Percentiles rank a stretch among this genome's conserved stretches.
These are phyloP conservation scores for Coemansia sp. DNA, from an alignment of 192 early-diverging fungal genomes.

Conservation along the genomic window DNA sequence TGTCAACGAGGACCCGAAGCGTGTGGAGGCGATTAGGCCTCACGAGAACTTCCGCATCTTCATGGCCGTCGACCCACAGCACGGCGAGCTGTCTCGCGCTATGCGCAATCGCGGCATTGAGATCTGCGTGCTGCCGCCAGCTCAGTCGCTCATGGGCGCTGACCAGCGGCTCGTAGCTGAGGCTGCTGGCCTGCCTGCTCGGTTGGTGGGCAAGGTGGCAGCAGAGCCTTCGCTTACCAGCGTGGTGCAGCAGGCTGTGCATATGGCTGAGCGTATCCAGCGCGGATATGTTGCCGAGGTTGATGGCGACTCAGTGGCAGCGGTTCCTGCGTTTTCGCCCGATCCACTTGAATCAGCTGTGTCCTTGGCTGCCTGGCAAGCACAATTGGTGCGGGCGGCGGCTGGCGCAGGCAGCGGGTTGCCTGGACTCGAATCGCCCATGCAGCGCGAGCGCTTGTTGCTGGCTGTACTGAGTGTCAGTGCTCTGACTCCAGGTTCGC, in stretches of 20 bases:
- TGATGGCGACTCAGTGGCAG: not conserved
- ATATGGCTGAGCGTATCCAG: constrained; percentile 37
- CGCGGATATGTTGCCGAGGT: constrained; percentile 19
- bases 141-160: not conserved
- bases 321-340: not conserved
- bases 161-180: constrained; percentile 19
- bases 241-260: constrained; percentile 34
- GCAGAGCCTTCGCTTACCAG: constrained; percentile 8
- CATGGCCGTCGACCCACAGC: constrained; percentile 89
- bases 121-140: constrained; percentile 55
- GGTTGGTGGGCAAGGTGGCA: not conserved
- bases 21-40: constrained; percentile 61
- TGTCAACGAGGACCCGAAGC: constrained; percentile 84
- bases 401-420: not conserved
- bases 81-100: constrained; percentile 92
- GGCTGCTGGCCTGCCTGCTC: constrained; percentile 15
- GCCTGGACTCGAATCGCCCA: not conserved
- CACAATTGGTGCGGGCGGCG: constrained; percentile 9
- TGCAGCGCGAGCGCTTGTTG: constrained; percentile 19
- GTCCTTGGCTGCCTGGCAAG: constrained; percentile 31
- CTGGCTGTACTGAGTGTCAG: constrained; percentile 26
- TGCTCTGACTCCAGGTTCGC: constrained; percentile 2
- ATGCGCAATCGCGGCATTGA: constrained; percentile 99
- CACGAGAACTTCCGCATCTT: constrained; percentile 93
- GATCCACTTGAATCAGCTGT: constrained; percentile 12